Percentiles rank a stretch among this genome's conserved stretches.
Conservation (phyloP, 495 filamentous ascomycete species). For the Xylaria acuta region DNA sequence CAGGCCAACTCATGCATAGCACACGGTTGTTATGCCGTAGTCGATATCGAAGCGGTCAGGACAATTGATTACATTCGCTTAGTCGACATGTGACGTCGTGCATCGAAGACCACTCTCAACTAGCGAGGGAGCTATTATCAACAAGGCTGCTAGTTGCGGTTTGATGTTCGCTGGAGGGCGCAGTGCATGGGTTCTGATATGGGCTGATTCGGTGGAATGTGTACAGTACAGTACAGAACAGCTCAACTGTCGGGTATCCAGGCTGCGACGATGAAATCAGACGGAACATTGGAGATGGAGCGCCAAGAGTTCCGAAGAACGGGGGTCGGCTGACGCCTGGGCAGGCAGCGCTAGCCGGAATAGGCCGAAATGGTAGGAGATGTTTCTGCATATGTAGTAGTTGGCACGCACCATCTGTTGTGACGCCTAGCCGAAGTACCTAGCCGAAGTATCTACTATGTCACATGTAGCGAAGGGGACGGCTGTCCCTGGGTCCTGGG, state of each 20-base stretch:
- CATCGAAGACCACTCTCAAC: neutral
- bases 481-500: neutral
- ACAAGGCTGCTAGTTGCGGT: neutral
- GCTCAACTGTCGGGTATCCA: too few species aligned
- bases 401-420: neutral
- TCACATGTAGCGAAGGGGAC: neutral
- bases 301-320: slow-evolving; percentile 1
- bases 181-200: neutral
- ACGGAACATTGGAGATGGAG: neutral
- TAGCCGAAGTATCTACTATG: neutral
- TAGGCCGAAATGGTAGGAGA: neutral
- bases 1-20: slow-evolving; percentile 4
- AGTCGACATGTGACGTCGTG: slow-evolving; percentile 1
- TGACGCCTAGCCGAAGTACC: neutral
- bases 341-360: neutral
- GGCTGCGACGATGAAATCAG: neutral
- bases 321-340: slow-evolving; percentile 5
- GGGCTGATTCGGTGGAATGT: neutral
- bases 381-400: too few species aligned
- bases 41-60: slow-evolving; percentile 15
- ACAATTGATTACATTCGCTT: slow-evolving; percentile 5
- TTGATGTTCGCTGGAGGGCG: neutral
- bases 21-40: slow-evolving; percentile 17
- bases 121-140: neutral
- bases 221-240: neutral